Evolutionary conservation across 2,329 filamentous ascomycete genomes (phyloP).

Genomic region (Trematosphaeria pertusa): DNA sequence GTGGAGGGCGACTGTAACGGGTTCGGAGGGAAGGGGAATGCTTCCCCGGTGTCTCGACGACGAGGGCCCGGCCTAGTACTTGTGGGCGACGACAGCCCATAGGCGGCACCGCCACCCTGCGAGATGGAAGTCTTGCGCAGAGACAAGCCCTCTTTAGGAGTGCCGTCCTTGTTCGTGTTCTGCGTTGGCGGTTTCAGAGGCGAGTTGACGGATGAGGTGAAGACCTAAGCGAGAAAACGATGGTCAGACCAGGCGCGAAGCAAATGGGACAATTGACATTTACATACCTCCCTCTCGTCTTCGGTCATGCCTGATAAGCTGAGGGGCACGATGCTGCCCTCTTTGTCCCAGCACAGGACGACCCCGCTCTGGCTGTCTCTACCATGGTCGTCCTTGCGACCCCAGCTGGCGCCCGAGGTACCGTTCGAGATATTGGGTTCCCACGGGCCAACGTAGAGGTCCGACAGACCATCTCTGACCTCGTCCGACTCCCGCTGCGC

Average conservation of each 20-base stretch:
- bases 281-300: conserved; percentile 68
- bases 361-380: conserved; percentile 79
- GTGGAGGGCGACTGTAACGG: conserved; percentile 67
- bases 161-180: conserved; percentile 67
- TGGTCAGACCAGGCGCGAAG: conserved; percentile 19
- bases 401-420: conserved; percentile 68
- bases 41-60: conserved; percentile 83
- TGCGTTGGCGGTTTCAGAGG: conserved; percentile 85
- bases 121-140: conserved; percentile 86
- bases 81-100: conserved; percentile 76
- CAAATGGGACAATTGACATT: conserved; percentile 6
- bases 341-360: conserved; percentile 89
- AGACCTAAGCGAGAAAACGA: conserved; percentile 64
- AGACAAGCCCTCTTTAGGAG: conserved; percentile 63
- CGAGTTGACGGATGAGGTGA: conserved; percentile 88
- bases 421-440: conserved; percentile 76
- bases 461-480: conserved; percentile 67
- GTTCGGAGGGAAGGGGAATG: conserved; percentile 62
- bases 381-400: conserved; percentile 72
- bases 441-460: conserved; percentile 79
- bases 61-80: conserved; percentile 76
- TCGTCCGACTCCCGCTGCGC: conserved; percentile 61
- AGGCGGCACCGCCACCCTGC: conserved; percentile 68
- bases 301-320: conserved; percentile 75
- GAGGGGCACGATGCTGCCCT: conserved; percentile 73